These are phyloP conservation scores for Leucoagaricus sp. DNA, from an alignment of 1,284 basidiomycete genomes.

Conservation along the genomic window DNA sequence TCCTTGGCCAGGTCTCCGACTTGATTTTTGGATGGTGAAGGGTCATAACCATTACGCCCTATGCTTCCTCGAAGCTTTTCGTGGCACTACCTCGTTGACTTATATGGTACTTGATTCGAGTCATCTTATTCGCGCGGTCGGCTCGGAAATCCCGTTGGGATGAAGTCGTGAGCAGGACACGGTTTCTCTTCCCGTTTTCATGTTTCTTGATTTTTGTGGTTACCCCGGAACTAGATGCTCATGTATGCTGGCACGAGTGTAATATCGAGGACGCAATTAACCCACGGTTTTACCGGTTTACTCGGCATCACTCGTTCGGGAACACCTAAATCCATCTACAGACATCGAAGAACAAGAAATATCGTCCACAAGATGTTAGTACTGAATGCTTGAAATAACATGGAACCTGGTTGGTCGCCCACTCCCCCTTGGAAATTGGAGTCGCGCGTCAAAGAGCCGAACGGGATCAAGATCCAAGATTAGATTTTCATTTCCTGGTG, in stretches of 20 bases:
- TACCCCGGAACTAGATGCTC: neutral
- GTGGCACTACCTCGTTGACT: too few relatives aligned
- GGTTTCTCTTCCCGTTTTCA: neutral
- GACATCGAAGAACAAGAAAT: neutral
- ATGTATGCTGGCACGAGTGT: constrained; percentile 1
- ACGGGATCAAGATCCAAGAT: neutral
- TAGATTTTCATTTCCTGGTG: too few relatives aligned
- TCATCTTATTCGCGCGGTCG: neutral
- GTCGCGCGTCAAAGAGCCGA: neutral
- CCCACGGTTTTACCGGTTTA: constrained; percentile 15
- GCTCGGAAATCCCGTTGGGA: constrained; percentile 1
- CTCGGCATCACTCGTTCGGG: neutral
- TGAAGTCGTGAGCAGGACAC: neutral
- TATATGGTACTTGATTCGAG: too few relatives aligned
- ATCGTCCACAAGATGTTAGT: neutral
- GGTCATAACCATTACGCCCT: neutral
- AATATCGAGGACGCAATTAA: neutral
- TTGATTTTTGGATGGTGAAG: constrained; percentile 58
- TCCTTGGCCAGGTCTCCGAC: constrained; percentile 75
- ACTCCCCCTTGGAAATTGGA: neutral
- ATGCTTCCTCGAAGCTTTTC: too few relatives aligned
- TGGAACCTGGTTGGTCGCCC: neutral
- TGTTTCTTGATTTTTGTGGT: neutral
- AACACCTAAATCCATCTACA: neutral
- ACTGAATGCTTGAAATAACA: neutral